Conservation (phyloP, 345 rosid genomes). For the Salix arbutifolia region DNA sequence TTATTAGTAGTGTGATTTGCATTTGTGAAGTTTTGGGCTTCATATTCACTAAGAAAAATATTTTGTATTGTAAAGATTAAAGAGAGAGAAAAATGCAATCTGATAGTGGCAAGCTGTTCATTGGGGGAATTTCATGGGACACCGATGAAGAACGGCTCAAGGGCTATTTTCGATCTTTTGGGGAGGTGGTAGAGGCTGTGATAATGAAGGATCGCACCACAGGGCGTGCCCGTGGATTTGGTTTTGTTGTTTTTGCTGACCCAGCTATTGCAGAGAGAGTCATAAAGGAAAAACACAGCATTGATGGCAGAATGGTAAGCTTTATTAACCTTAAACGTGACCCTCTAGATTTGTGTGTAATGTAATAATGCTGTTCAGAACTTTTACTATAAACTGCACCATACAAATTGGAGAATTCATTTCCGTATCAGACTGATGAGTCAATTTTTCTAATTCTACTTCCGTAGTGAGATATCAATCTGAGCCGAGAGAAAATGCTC, state of each 20-base stretch:
- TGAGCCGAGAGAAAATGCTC: slow-evolving; percentile 21
- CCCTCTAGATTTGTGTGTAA: neutral
- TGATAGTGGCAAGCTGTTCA: slow-evolving; percentile 85
- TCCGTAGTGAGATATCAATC: slow-evolving; percentile 26
- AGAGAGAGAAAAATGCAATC: slow-evolving; percentile 60
- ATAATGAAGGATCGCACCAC: slow-evolving; percentile 98
- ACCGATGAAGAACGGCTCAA: slow-evolving; percentile 89
- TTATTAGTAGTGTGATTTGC: slow-evolving; percentile 14
- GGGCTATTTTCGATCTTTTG: slow-evolving; percentile 80
- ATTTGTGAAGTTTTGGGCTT: slow-evolving; percentile 7
- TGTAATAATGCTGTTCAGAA: slow-evolving; percentile 1
- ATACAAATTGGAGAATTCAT: slow-evolving; percentile 7
- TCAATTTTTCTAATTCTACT: slow-evolving; percentile 31
- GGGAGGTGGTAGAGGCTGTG: slow-evolving; percentile 93
- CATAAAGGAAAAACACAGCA: slow-evolving; percentile 74
- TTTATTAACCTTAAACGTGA: slow-evolving; percentile 9
- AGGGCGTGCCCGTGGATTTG: slow-evolving; percentile 98
- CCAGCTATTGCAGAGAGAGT: slow-evolving; percentile 87
- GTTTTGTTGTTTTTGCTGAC: slow-evolving; percentile 90
- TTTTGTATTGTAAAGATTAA: slow-evolving; percentile 27
- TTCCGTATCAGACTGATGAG: slow-evolving; percentile 18
- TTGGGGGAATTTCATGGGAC: slow-evolving; percentile 99
- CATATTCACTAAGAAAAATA: slow-evolving; percentile 12
- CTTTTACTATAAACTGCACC: neutral
- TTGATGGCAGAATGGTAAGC: slow-evolving; percentile 91